Percentiles rank a stretch among this genome's conserved stretches.
Evolutionary conservation across 345 rosid species (phyloP).

Genomic region (Moricandia moricandioides): DNA sequence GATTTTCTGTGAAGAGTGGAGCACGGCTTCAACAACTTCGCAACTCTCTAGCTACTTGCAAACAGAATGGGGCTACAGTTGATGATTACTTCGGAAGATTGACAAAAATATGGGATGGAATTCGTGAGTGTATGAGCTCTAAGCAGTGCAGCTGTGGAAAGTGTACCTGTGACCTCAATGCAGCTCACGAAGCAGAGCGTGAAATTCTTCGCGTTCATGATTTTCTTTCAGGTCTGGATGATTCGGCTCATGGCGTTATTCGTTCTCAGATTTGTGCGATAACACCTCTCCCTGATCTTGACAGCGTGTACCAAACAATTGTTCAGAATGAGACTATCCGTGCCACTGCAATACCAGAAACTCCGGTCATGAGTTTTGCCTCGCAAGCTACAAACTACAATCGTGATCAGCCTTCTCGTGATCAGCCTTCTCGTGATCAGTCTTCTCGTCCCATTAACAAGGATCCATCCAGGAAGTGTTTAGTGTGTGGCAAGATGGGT

Average conservation of each 20-base stretch:
- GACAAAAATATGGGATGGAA: neutral
- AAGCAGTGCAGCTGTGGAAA: neutral
- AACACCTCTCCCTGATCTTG: neutral
- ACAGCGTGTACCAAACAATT: neutral
- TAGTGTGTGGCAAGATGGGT: neutral
- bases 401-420: neutral
- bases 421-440: too few species aligned
- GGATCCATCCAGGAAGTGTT: neutral
- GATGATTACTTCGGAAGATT: neutral
- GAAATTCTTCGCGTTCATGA: neutral
- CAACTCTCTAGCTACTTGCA: neutral
- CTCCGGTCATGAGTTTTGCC: neutral
- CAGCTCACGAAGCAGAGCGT: neutral
- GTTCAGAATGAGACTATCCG: neutral
- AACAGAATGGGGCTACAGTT: neutral
- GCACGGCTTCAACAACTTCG: neutral
- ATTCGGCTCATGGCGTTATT: neutral
- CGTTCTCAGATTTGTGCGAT: neutral
- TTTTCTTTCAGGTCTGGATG: neutral
- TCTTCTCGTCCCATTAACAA: too few species aligned
- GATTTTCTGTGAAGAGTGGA: neutral
- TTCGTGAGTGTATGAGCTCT: neutral
- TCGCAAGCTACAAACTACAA: neutral
- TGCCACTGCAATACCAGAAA: neutral
- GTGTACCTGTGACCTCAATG: neutral